Evolutionary conservation across 2,329 filamentous ascomycete species (phyloP).

Genomic region (Aspergillaceae sp.): DNA sequence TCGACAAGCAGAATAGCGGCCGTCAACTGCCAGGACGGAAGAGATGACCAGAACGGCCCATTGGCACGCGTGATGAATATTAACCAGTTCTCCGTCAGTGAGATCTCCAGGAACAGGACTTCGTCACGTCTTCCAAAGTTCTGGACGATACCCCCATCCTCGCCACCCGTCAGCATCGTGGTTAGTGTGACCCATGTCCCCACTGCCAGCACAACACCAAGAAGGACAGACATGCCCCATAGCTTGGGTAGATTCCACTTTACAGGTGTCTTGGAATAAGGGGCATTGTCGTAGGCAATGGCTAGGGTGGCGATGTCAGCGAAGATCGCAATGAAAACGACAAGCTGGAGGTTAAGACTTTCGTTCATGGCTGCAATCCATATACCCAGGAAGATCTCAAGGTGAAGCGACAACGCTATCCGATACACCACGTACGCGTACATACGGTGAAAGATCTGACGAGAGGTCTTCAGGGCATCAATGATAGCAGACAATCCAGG

Average conservation of each 20-base stretch:
- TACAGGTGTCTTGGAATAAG: slow-evolving; percentile 74
- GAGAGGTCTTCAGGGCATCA: slow-evolving; percentile 82
- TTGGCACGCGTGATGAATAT: slow-evolving; percentile 95
- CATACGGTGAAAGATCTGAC: slow-evolving; percentile 95
- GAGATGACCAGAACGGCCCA: slow-evolving; percentile 83
- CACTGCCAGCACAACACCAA: slow-evolving; percentile 70
- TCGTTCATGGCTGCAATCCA: slow-evolving; percentile 86
- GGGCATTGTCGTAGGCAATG: slow-evolving; percentile 89
- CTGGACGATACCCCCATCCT: slow-evolving; percentile 77
- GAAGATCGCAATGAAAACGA: slow-evolving; percentile 93
- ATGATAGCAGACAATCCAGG: slow-evolving; percentile 88
- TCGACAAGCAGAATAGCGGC: slow-evolving; percentile 75
- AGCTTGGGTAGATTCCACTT: slow-evolving; percentile 94
- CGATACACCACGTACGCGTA: slow-evolving; percentile 93
- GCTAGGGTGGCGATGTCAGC: slow-evolving; percentile 86
- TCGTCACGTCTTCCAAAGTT: slow-evolving; percentile 76
- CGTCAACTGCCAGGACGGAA: slow-evolving; percentile 75
- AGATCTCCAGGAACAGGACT: slow-evolving; percentile 82
- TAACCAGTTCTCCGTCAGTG: slow-evolving; percentile 87
- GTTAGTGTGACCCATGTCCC: slow-evolving; percentile 86
- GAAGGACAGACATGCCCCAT: slow-evolving; percentile 82
- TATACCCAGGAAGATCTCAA: slow-evolving; percentile 83
- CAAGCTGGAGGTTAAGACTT: slow-evolving; percentile 73
- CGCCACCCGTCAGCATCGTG: slow-evolving; percentile 62
- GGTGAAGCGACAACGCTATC: slow-evolving; percentile 82